These are phyloP conservation scores for Forsythia viridissima DNA, from an alignment of 257 asterid genomes.

Conservation along the genomic window DNA sequence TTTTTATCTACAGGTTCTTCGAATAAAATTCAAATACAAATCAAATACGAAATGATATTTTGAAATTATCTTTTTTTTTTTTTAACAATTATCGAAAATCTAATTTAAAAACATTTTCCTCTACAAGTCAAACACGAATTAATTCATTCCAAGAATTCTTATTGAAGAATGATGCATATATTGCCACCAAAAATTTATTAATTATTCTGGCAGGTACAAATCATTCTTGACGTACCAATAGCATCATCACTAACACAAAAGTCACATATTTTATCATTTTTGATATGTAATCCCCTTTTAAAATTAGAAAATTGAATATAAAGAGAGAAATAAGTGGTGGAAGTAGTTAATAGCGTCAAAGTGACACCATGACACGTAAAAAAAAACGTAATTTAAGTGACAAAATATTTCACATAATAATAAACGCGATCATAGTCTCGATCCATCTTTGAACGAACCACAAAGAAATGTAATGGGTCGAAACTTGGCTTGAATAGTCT, in stretches of 20 bases:
- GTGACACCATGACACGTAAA: not conserved
- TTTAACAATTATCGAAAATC: not conserved
- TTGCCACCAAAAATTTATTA: not conserved
- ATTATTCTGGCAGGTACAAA: not conserved
- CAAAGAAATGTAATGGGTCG: no score
- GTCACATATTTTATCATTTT: no score
- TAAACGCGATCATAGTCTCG: no score
- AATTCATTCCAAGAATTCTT: not conserved
- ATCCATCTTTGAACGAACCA: no score
- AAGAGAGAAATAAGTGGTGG: not conserved
- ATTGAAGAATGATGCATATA: not conserved
- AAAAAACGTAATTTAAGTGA: no score
- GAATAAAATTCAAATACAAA: no score
- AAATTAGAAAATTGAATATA: not conserved
- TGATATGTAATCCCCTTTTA: not conserved
- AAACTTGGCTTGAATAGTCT: no score
- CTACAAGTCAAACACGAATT: not conserved
- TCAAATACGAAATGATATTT: no score
- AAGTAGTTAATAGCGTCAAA: not conserved
- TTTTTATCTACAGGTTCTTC: no score
- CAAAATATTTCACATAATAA: no score
- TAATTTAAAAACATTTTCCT: not conserved
- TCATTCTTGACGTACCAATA: not conserved
- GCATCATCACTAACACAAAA: not conserved
- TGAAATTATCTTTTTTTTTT: no score